Percentiles rank a stretch among this genome's conserved stretches.
phyloP scores from a whole-genome alignment of 2,329 filamentous ascomycete species.

The Escovopsis sp. region DNA sequence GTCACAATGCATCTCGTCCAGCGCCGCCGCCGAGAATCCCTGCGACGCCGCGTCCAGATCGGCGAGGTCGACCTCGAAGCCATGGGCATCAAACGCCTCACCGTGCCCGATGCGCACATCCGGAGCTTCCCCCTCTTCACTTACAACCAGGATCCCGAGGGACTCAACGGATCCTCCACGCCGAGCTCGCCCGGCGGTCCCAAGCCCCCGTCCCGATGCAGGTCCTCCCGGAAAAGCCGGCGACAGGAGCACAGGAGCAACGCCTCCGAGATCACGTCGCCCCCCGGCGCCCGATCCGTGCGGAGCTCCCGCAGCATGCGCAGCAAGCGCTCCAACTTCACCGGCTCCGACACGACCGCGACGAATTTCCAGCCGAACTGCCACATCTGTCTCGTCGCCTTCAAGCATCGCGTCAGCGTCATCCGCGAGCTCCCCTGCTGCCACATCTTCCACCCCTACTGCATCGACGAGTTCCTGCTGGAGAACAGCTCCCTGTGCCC shows the following conservation, averaged over 20 bases:
- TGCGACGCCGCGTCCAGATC: constrained; percentile 54
- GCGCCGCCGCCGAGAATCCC: constrained; percentile 47
- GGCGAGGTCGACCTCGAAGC: constrained; percentile 80
- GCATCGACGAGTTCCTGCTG: constrained; percentile 72
- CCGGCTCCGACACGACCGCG: constrained; percentile 22
- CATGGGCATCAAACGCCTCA: constrained; percentile 69
- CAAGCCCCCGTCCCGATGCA: constrained; percentile 15
- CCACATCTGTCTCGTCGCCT: constrained; percentile 80
- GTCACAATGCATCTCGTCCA: constrained; percentile 65
- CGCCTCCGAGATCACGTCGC: constrained; percentile 12
- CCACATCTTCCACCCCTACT: constrained; percentile 87
- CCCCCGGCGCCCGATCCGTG: constrained; percentile 9
- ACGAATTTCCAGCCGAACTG: constrained; percentile 65
- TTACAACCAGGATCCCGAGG: constrained; percentile 45
- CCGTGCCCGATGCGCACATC: constrained; percentile 57
- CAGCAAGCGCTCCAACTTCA: constrained; percentile 23
- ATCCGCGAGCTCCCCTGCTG: constrained; percentile 80
- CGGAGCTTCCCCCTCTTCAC: constrained; percentile 63
- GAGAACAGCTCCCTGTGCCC: constrained; percentile 77
- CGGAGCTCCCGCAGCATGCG: constrained; percentile 14
- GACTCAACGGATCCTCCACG: constrained; percentile 20
- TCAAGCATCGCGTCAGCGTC: constrained; percentile 49
- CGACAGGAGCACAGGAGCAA: constrained; percentile 16
- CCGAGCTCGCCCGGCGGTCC: constrained; percentile 14
- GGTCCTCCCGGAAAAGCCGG: constrained; percentile 13